Conservation (phyloP, 176 grass and related monocot genomes). For the Cymbopogon citratus region DNA sequence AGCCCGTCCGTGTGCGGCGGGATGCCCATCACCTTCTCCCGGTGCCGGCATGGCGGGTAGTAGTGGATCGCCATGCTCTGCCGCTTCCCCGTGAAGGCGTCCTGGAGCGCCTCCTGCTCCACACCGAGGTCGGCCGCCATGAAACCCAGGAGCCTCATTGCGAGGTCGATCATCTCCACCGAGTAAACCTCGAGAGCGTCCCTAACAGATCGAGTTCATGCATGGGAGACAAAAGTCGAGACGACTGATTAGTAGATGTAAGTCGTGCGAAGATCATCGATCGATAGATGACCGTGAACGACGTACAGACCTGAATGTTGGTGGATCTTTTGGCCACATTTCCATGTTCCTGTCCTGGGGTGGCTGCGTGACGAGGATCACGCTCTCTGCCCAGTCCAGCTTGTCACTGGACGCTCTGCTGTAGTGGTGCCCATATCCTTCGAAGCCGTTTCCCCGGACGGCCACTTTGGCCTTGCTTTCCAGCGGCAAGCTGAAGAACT, state of each 20-base stretch:
- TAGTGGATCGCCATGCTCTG: background rate
- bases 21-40: slow-evolving; percentile 19
- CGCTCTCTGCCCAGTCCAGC: slow-evolving; percentile 16
- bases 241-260: too few species aligned
- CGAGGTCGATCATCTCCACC: background rate
- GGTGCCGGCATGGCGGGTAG: slow-evolving; percentile 12
- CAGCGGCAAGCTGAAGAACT: slow-evolving; percentile 11
- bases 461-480: background rate
- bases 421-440: slow-evolving; percentile 19
- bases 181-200: background rate
- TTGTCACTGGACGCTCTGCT: background rate
- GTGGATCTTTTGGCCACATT: background rate
- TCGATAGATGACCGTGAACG: too few species aligned
- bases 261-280: too few species aligned
- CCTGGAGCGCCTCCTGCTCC: background rate
- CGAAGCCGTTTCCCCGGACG: background rate
- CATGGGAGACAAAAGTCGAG: background rate
- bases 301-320: slow-evolving; percentile 1
- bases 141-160: background rate
- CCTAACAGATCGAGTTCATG: background rate
- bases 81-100: background rate
- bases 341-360: background rate
- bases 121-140: background rate
- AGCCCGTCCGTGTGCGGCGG: slow-evolving; percentile 5
- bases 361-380: slow-evolving; percentile 3